Evolutionary conservation across 2,329 filamentous ascomycete genomes (phyloP), one percentile per base, ranked within the genome.

Genomic region (Cladosporium sp.): DNA sequence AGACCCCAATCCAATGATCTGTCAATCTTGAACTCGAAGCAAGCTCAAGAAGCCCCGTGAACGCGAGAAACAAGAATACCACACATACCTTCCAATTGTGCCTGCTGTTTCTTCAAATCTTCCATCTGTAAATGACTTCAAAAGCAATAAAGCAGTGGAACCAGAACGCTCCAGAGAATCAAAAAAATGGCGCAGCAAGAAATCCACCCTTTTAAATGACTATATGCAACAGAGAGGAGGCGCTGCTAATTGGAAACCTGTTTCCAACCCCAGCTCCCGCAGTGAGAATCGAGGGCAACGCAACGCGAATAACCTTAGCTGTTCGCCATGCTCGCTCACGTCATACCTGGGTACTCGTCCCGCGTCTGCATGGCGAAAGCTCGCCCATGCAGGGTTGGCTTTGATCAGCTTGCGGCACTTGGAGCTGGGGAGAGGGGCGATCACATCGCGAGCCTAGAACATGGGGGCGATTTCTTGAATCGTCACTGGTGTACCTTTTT

Each of bases 31-130:
- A 9, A 37, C 47, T 22, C 34, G 32, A n/a, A 37, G 17, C 51
- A 51, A 40, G 60, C 57, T 59, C 49, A 54, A 20, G 36, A 25
- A 57, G 56, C 39, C 44, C 37, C 10, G 35, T 32, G 20, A 57
- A 15, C 36, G 8, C 15, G 28, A 47, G 48, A 50, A 40, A 58
- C 13, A 52, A 42, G 56, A 50, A 57, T 19, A 44, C 4, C 8
- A 36, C n/a, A 61, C 71, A 58, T 65, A 76, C 75, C 68, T 67
- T 76, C 70, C 35, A 76, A 68, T 19, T 70, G 71, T 59, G 68
- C 70, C 57, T 74, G 74, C 62, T 76, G 74, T 63, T 75, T 68
- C 66, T 76, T 76, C 48, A 76, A 63, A 10, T 74, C 66, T 32
- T 73, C 69, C 22, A 75, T 54, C 22, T 61, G 28, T 60, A 10